Base-by-base conservation (phyloP, 257 asterid genomes). In the Rubia yunnanensis region DNA sequence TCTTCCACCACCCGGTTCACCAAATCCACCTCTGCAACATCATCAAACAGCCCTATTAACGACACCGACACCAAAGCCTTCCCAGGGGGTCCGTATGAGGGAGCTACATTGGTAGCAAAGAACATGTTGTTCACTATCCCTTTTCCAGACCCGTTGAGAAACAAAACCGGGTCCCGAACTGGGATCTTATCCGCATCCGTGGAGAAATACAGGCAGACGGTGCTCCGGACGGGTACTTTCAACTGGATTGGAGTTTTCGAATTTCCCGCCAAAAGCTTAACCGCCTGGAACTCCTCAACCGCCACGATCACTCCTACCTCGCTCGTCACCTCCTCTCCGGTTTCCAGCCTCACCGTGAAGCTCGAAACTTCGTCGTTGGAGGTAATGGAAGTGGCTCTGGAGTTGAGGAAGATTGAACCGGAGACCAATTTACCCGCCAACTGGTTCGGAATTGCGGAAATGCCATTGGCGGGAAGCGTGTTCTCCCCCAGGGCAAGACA, bases 41-140 rank as follows among this genome's bases (percentile, higher is more conserved):
- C 67, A 14, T 78, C 83, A 15, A 78, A 83, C 73, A 72, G 0
- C 70, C 99, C 99, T 7, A 89, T 76, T 22, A 92, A 80, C 0
- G 97, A 79, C 0, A 89, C 92, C 0, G 99, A 92, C 23, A 84
- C 89, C 83, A 92, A 61, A 1, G 84, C 95, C 74, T 89, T 89
- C n/a, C 94, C 96, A 0, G 70, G 73, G 0, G 97, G 96, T 50
- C 82, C 99, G 57, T 87, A 89, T 0, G 94, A 83, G 7, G 83
- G 85, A 35, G 86, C 95, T 70, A 92, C 97, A 69, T 87, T 92
- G 30, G 90, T 86, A 0, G 95, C 88, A 24, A 87, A 89, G 52
- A 87, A 92, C 99, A 92, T 89, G 84, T 89, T 92, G 71, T 92
- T 89, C 74, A 92, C 88, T 7, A 89, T 87, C 60, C 99, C 99